phyloP scores from a whole-genome alignment of 768 basidiomycete genomes.

The Guyanaporus albipodus region DNA sequence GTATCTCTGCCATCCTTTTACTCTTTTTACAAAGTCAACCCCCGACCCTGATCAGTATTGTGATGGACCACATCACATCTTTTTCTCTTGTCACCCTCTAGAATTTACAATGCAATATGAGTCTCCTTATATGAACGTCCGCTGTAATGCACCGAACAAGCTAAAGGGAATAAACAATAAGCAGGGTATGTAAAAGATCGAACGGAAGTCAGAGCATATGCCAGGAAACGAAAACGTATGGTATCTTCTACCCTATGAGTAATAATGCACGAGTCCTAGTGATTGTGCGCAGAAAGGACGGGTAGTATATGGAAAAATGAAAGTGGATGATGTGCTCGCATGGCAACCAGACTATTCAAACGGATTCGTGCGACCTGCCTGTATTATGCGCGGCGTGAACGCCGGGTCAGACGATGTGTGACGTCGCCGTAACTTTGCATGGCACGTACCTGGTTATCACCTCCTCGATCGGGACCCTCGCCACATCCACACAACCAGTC shows the following conservation, averaged over 20 bases:
- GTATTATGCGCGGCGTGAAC: not conserved
- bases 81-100: not conserved
- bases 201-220: slow-evolving; percentile 2
- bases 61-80: not conserved
- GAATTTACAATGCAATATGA: slow-evolving; percentile 16
- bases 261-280: slow-evolving; percentile 12
- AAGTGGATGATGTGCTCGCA: not conserved
- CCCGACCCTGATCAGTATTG: not conserved
- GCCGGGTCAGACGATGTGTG: not conserved
- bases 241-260: slow-evolving; percentile 3
- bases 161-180: slow-evolving; percentile 18
- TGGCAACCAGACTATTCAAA: slow-evolving; percentile 34
- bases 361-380: slow-evolving; percentile 76
- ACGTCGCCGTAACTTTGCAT: not conserved
- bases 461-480: slow-evolving; percentile 70
- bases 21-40: not conserved
- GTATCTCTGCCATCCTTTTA: not conserved
- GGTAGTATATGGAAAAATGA: slow-evolving; percentile 8
- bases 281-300: slow-evolving; percentile 5
- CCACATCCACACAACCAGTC: slow-evolving; percentile 82
- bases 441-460: slow-evolving; percentile 66
- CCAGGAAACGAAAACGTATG: not conserved
- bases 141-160: slow-evolving; percentile 4
- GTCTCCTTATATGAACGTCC: slow-evolving; percentile 13
- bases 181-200: slow-evolving; percentile 20